Evolutionary conservation across 768 basidiomycete genomes (phyloP), one percentile per base, ranked within the genome.

Genomic region (Lentinula boryana): DNA sequence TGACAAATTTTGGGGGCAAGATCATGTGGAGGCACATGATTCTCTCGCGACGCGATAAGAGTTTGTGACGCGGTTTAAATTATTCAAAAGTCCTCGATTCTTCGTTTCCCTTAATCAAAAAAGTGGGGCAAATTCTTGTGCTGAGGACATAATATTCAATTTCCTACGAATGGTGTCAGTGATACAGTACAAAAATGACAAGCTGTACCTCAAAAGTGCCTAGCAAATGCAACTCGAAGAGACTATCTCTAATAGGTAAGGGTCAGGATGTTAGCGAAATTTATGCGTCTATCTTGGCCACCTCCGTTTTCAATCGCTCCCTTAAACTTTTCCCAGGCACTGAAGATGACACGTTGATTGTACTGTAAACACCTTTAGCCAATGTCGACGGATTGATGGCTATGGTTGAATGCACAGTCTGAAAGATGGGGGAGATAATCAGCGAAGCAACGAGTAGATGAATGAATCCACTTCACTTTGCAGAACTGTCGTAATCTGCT

Each of bases 401-500:
- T 3, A 81, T 76, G 2, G 90, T 91, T 9, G 81, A 80, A 68
- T 94, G 87, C 36, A 97, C 86, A 55, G 82, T 77, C 95, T 97
- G 44, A 31, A 57, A 8, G 61, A 33, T 13, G 36, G 31, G 44
- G 18, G 43, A 27, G 38, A 15, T 12, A 52, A 33, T 12, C 21
- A 18, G 8, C 27, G 10, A 40, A 36, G 31, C 13, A 43, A 44
- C 32, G 53, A 9, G 27, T 27, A 27, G 27, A 27, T 27, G 0
- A 27, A 51, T 13, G n/a, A 31, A 32, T 13, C 5, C 32, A 64
- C 65, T 27, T 65, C 23, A 93, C 95, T 83, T 94, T 96, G 16
- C 85, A 80, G 69, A 98, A 98, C 18, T 95, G 89, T 72, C 92
- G 95, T 56, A 98, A 77, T 54, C 87, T 81, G 71, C 94, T 95